Base-by-base conservation (phyloP, 2,329 filamentous ascomycete genomes). In the Ophiostoma quercus region DNA sequence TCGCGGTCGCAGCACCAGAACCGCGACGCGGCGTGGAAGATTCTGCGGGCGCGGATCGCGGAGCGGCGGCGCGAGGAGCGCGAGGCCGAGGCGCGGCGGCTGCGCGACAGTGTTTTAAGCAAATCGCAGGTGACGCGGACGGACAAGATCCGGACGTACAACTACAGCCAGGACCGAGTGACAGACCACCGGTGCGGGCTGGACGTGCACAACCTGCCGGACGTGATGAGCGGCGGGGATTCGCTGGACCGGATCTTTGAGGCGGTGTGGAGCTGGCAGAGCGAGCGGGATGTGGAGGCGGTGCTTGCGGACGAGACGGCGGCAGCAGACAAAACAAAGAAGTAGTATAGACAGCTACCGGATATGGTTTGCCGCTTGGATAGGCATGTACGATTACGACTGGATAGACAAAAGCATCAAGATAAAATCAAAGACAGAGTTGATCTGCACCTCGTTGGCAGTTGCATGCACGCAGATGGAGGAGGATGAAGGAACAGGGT, bases 61-160 rank as follows among this genome's bases (percentile, higher is more conserved):
- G 90, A 95, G 79, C 84, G 86, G 75, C 85, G 90, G 70, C 86
- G 93, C 66, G 94, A 97, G 77, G 89, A 90, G 73, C 87, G 92
- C 41, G 94, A 99, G 79, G 92, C 92, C 74, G 88, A 94, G 77
- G 85, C 94, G 37, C 84, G 89, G 22, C 84, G 83, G 29, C 78
- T 98, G 79, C 84, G 94, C 69, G 87, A 93, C 77, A 92, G 89
- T 73, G 92, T 93, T 3, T 85, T 96, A 73, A 88, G 91, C 47
- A 87, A 89, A 74, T 88, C 93, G 70, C 90, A 90, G 75, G 94
- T 95, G 81, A 95, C 94, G 6, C 86, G 95, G 60, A 92, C 92
- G 66, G 93, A 98, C 81, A 99, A 99, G 82, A 90, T 99, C 71
- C 84, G 94, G 72, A 97, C 94, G 0, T 97, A 97, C 79, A 97